Conservation (phyloP, 1,284 basidiomycete genomes). For the Porodaedalea pini region DNA sequence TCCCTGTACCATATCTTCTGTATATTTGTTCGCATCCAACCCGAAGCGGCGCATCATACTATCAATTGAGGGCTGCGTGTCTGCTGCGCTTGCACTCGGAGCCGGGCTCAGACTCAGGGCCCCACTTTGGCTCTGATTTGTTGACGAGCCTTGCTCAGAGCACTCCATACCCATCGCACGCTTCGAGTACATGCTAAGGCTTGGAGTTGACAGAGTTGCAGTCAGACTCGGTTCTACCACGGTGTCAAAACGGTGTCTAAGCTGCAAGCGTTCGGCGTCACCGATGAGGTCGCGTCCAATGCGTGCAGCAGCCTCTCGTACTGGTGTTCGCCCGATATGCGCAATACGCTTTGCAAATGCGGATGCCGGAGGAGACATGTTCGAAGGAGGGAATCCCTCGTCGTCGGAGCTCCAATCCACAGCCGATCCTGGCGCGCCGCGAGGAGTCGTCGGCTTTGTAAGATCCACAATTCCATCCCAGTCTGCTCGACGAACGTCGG, state of each 20-base stretch:
- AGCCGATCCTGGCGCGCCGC: slow-evolving; percentile 22
- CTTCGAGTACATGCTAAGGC: slow-evolving; percentile 55
- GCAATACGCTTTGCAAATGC: slow-evolving; percentile 73
- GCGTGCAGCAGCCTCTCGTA: slow-evolving; percentile 60
- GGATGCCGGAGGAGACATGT: slow-evolving; percentile 84
- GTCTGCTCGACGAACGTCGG: slow-evolving; percentile 44
- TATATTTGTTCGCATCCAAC: slow-evolving; percentile 26
- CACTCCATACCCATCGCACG: slow-evolving; percentile 38
- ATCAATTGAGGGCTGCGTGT: slow-evolving; percentile 41
- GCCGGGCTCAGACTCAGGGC: background rate
- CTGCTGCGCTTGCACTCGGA: slow-evolving; percentile 13
- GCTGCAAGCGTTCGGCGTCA: slow-evolving; percentile 31
- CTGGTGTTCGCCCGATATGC: slow-evolving; percentile 56
- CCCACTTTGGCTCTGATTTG: slow-evolving; percentile 15
- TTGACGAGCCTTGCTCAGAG: slow-evolving; percentile 24
- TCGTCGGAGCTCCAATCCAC: slow-evolving; percentile 26
- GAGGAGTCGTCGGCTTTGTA: slow-evolving; percentile 32
- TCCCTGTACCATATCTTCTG: slow-evolving; percentile 20
- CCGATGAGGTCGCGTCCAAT: slow-evolving; percentile 61
- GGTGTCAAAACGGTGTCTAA: slow-evolving; percentile 24
- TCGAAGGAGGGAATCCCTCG: slow-evolving; percentile 37
- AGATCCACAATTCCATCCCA: slow-evolving; percentile 80
- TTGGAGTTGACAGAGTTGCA: slow-evolving; percentile 62
- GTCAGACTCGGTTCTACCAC: slow-evolving; percentile 47
- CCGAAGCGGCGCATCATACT: slow-evolving; percentile 53